These are phyloP conservation scores for Vitis riparia DNA, from an alignment of 164 flowering plant species.

Conservation along the genomic window DNA sequence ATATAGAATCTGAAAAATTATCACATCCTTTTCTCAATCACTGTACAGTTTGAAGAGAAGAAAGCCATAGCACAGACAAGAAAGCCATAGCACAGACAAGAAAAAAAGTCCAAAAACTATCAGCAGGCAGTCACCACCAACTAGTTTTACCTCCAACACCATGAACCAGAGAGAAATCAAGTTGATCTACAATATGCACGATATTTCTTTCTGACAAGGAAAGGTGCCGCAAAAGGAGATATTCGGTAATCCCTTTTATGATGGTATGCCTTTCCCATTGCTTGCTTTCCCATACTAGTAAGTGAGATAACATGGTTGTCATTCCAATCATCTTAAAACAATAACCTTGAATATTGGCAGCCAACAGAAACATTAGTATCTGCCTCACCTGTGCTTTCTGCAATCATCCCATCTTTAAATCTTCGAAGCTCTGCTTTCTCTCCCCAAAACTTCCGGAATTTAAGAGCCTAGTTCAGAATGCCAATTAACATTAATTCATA, in stretches of 20 bases:
- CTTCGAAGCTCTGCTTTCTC: conserved; percentile 84
- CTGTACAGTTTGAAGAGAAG: background rate
- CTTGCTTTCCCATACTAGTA: conserved; percentile 74
- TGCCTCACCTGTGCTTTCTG: conserved; percentile 81
- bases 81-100: background rate
- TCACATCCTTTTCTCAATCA: background rate
- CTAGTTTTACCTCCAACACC: conserved; percentile 53
- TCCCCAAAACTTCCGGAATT: conserved; percentile 89
- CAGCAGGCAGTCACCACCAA: background rate
- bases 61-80: background rate
- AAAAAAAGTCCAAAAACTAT: background rate
- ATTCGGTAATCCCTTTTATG: conserved; percentile 61
- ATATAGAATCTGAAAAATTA: conserved; percentile 63
- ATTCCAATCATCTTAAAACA: conserved; percentile 2
- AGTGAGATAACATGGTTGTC: conserved; percentile 9
- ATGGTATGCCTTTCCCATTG: conserved; percentile 82
- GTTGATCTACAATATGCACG: conserved; percentile 63
- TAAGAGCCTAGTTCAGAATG: conserved; percentile 43
- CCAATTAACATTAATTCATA: conserved; percentile 6
- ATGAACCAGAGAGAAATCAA: conserved; percentile 73
- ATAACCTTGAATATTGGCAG: background rate
- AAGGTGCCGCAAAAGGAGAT: conserved; percentile 69
- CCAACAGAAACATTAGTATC: conserved; percentile 8
- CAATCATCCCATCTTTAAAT: conserved; percentile 84
- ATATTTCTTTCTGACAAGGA: conserved; percentile 55